Evolutionary conservation across 2,329 filamentous ascomycete species (phyloP), one percentile per base, ranked within the genome.

Genomic region (Paracamarosporium sp.): DNA sequence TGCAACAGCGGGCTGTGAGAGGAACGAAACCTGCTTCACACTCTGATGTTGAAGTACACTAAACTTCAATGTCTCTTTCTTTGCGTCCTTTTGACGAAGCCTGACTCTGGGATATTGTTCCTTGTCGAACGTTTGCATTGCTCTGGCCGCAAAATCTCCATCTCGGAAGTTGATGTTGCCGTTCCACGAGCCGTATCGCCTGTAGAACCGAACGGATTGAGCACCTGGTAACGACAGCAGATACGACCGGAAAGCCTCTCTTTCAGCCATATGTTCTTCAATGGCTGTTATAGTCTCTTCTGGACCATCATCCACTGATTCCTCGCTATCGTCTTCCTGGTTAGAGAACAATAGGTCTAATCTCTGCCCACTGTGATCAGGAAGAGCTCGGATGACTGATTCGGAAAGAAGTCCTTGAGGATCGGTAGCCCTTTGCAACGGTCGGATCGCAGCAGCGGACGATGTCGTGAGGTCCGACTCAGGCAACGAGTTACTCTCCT

Each of bases 361-460:
- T 52, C 68, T 56, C n/a, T 61, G 61, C 6, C 62, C 46, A 24
- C 59, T 70, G 2, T 60, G 54, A 50, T 74, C 68, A 5, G 71
- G 68, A n/a, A 73, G 20, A 36, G 61, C 57, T 15, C 61, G 62
- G n/a, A 75, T 53, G 9, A 60, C 62, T 44, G 71, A 65, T 15
- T 56, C 59, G 24, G 69, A 73, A 5, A 75, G 47, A 28, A 38
- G 33, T 40, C 24, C 33, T 13, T 15, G 33, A 5, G 5, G 22
- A 11, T 2, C n/a, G 20, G 22, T 28, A 15, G 12, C 4, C 4
- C 7, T 9, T 38, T 50, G 24, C 11, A 8, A 9, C 40, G 24
- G 15, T 17, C 20, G 47, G 28, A 12, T 13, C 15, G 13, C 13
- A 40, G 47, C 22, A 31, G 13, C 9, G 9, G 31, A 30, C 20